A percentile compares a stretch with the other conserved stretches of the same genome.
Conservation (phyloP, 148 eudicot genomes). For the Cornus kousa region DNA sequence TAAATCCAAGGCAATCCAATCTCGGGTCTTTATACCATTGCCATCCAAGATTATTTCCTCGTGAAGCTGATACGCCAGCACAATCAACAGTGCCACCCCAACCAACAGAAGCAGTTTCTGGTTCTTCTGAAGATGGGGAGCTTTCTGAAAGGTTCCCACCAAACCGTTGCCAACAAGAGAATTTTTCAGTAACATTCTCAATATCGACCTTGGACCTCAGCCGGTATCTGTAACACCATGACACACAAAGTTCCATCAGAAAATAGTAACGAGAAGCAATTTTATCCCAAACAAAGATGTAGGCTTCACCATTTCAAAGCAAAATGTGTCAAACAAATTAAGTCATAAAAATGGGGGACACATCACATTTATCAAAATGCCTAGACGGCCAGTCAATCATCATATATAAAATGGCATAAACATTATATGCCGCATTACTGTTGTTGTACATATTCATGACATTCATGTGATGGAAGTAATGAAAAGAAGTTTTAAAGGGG, state of each 20-base stretch:
- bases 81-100: conserved; percentile 68
- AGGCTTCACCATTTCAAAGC: neutral
- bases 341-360: neutral
- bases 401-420: neutral
- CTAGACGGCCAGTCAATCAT: neutral
- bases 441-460: neutral
- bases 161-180: conserved; percentile 88
- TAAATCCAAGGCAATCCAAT: conserved; percentile 77
- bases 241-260: neutral
- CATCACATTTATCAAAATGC: neutral
- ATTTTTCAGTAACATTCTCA: conserved; percentile 59
- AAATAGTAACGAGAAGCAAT: neutral
- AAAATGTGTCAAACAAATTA: neutral
- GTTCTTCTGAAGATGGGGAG: conserved; percentile 49
- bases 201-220: conserved; percentile 93
- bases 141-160: conserved; percentile 43
- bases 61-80: conserved; percentile 62
- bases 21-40: conserved; percentile 88
- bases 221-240: conserved; percentile 52
- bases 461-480: neutral
- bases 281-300: neutral
- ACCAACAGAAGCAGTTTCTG: conserved; percentile 71
- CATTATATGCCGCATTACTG: neutral
- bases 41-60: conserved; percentile 63
- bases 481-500: neutral